A percentile compares a stretch with the other conserved stretches of the same genome.
Evolutionary conservation across 2,329 filamentous ascomycete species (phyloP).

Genomic region (Cordyceps tenuipes): DNA sequence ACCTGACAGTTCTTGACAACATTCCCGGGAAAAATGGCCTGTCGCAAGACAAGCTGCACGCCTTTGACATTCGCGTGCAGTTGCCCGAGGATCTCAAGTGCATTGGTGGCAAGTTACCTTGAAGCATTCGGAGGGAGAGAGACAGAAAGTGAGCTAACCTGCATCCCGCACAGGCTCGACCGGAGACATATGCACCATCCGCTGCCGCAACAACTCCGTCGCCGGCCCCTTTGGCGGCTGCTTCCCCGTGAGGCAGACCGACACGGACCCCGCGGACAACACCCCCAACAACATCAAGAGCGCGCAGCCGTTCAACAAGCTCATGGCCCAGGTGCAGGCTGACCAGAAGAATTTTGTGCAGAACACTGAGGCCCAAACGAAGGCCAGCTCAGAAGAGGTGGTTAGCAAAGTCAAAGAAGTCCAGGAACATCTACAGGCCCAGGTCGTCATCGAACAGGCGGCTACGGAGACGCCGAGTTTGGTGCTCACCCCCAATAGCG

Average conservation of each 20-base stretch:
- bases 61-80: slow-evolving; percentile 48
- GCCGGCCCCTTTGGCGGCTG: slow-evolving; percentile 52
- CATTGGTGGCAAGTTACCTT: slow-evolving; percentile 35
- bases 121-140: too few species aligned
- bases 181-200: slow-evolving; percentile 50
- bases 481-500: neutral
- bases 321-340: slow-evolving; percentile 39
- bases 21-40: slow-evolving; percentile 50
- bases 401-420: too few species aligned
- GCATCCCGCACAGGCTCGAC: slow-evolving; percentile 33
- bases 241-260: slow-evolving; percentile 39
- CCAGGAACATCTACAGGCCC: too few species aligned
- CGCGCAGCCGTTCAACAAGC: slow-evolving; percentile 30
- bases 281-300: slow-evolving; percentile 33
- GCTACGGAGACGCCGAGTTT: slow-evolving; percentile 27
- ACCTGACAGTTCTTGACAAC: slow-evolving; percentile 48
- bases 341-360: slow-evolving; percentile 48
- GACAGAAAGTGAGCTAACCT: neutral
- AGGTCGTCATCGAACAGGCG: slow-evolving; percentile 21
- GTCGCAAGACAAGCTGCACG: slow-evolving; percentile 44
- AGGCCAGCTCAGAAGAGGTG: too few species aligned
- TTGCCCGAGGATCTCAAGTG: slow-evolving; percentile 43
- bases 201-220: slow-evolving; percentile 50
- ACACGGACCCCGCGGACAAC: neutral
- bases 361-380: too few species aligned